Conservation (phyloP, 2,329 filamentous ascomycete species). For the Davidsoniella australis region DNA sequence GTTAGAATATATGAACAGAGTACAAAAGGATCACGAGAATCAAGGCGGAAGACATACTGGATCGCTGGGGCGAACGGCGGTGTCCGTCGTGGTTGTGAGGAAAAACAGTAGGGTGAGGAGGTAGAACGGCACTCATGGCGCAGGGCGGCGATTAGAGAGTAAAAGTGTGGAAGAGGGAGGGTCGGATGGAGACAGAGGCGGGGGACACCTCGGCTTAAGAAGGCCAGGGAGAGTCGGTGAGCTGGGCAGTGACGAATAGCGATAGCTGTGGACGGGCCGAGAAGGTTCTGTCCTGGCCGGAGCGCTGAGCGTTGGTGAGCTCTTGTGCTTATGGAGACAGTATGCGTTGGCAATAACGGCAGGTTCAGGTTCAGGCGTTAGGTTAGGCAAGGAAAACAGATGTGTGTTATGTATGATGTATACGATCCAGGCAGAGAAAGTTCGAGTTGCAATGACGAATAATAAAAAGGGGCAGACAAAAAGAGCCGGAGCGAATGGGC, state of each 20-base stretch:
- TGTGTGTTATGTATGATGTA: too few species aligned
- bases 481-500: not conserved
- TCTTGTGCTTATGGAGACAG: too few species aligned
- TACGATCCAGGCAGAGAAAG: too few species aligned
- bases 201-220: not conserved
- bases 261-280: not conserved
- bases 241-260: not conserved
- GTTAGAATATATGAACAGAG: not conserved
- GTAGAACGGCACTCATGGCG: conserved; percentile 46
- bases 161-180: not conserved
- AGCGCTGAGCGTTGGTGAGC: too few species aligned
- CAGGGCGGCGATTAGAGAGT: not conserved
- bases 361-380: too few species aligned
- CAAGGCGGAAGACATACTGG: conserved; percentile 27
- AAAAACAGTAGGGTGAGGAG: conserved; percentile 36
- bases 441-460: not conserved
- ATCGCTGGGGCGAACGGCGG: conserved; percentile 36
- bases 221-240: not conserved
- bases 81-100: conserved; percentile 41
- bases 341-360: too few species aligned
- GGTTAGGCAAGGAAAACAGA: too few species aligned
- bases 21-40: not conserved
- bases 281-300: too few species aligned
- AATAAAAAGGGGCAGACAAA: not conserved
- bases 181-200: conserved; percentile 4